Conservation (phyloP, 306 rosid species). For the Vachellia pachyceras region DNA sequence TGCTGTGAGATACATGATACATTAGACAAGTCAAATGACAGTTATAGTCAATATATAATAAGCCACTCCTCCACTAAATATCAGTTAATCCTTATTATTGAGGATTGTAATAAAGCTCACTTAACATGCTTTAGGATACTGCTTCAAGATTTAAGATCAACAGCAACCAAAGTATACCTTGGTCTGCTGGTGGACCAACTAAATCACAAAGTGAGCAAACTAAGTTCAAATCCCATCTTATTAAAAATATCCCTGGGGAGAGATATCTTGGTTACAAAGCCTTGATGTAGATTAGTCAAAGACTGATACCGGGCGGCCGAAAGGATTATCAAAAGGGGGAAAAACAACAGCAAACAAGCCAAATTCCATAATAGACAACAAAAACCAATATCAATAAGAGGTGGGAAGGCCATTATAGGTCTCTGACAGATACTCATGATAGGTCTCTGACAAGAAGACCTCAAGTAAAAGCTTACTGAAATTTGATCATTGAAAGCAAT, state of each 20-base stretch:
- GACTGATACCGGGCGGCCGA: too few relatives aligned
- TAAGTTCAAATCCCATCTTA: too few relatives aligned
- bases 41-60: background rate
- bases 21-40: conserved; percentile 4
- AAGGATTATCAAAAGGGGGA: too few relatives aligned
- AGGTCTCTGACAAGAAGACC: background rate
- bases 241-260: too few relatives aligned
- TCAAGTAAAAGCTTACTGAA: background rate
- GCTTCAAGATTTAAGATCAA: background rate
- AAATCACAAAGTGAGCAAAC: too few relatives aligned
- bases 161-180: background rate
- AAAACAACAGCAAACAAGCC: conserved; percentile 8
- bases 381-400: background rate
- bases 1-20: background rate
- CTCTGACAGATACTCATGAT: background rate
- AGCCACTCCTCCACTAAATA: background rate
- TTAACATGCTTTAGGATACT: background rate
- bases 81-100: background rate
- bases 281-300: too few relatives aligned
- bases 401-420: conserved; percentile 3
- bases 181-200: too few relatives aligned
- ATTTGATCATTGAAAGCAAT: conserved; percentile 11
- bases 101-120: background rate
- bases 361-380: conserved; percentile 3
- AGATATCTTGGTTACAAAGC: too few relatives aligned